These are phyloP conservation scores for Pleurotus salmoneostramineus DNA, from an alignment of 768 basidiomycete genomes.

Conservation along the genomic window DNA sequence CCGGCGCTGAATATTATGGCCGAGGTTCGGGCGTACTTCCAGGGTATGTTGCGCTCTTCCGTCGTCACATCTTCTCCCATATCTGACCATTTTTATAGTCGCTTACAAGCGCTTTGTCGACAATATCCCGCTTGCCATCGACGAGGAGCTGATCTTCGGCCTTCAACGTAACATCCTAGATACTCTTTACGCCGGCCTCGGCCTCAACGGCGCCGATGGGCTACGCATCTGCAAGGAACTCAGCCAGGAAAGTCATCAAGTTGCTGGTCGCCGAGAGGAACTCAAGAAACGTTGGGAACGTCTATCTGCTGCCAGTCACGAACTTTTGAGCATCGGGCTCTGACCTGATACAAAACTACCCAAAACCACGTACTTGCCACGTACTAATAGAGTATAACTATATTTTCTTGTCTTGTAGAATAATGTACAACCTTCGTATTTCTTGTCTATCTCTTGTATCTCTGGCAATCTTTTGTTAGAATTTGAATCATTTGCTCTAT, in stretches of 20 bases:
- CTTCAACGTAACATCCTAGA: slow-evolving; percentile 40
- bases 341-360: not conserved
- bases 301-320: slow-evolving; percentile 38
- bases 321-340: slow-evolving; percentile 26
- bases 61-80: slow-evolving; percentile 1
- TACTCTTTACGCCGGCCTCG: slow-evolving; percentile 43
- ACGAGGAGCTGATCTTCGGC: slow-evolving; percentile 52
- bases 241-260: slow-evolving; percentile 43
- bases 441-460: no score
- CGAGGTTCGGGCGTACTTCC: slow-evolving; percentile 68
- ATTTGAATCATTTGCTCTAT: no score
- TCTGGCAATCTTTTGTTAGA: no score
- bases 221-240: slow-evolving; percentile 43
- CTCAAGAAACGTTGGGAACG: slow-evolving; percentile 48
- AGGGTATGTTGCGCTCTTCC: slow-evolving; percentile 38
- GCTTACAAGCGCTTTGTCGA: slow-evolving; percentile 59
- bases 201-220: slow-evolving; percentile 45
- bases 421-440: no score
- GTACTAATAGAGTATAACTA: not conserved
- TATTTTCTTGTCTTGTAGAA: no score
- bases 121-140: slow-evolving; percentile 52
- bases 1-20: slow-evolving; percentile 65
- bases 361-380: not conserved
- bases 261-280: slow-evolving; percentile 43
- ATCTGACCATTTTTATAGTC: slow-evolving; percentile 28